Evolutionary conservation across 1,284 basidiomycete genomes (phyloP).

Genomic region (Cryptococcus jaspeensis): DNA sequence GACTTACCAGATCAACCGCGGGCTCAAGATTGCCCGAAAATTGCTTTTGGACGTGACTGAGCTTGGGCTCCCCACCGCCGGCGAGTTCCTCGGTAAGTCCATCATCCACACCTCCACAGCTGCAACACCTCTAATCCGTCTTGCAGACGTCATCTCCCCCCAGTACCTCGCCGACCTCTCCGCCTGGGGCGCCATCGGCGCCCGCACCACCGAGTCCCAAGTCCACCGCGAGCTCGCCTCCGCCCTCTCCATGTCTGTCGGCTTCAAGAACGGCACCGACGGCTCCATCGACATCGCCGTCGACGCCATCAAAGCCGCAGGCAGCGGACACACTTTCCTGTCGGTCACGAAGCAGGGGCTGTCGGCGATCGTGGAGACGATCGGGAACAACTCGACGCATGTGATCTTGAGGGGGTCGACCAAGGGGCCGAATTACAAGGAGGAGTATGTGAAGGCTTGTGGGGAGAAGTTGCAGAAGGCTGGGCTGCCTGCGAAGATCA

Average conservation of each 20-base stretch:
- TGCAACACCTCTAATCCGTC: no score
- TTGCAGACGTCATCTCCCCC: conserved; percentile 75
- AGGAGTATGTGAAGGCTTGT: conserved; percentile 74
- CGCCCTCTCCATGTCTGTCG: conserved; percentile 84
- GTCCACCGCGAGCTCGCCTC: conserved; percentile 91
- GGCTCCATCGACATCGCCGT: conserved; percentile 76
- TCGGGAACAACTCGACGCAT: conserved; percentile 55
- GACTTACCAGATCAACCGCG: conserved; percentile 94
- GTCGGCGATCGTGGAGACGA: conserved; percentile 86
- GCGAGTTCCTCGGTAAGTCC: conserved; percentile 74
- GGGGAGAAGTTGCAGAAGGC: conserved; percentile 75
- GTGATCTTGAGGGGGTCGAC: conserved; percentile 85
- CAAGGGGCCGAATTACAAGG: conserved; percentile 79
- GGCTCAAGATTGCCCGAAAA: conserved; percentile 79
- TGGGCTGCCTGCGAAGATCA: conserved; percentile 73
- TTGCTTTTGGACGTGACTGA: conserved; percentile 86
- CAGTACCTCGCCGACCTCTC: conserved; percentile 68
- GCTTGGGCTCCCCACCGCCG: conserved; percentile 86
- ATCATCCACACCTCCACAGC: background rate
- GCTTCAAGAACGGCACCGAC: conserved; percentile 64
- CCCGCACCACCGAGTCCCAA: conserved; percentile 93
- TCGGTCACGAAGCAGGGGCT: conserved; percentile 89
- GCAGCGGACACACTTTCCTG: conserved; percentile 84
- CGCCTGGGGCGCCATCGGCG: conserved; percentile 96
- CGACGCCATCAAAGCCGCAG: conserved; percentile 86